Percentiles rank a stretch among this genome's conserved stretches.
These are phyloP conservation scores for Sporothrix globosa DNA, from an alignment of 2,329 filamentous ascomycete species.

Conservation along the genomic window DNA sequence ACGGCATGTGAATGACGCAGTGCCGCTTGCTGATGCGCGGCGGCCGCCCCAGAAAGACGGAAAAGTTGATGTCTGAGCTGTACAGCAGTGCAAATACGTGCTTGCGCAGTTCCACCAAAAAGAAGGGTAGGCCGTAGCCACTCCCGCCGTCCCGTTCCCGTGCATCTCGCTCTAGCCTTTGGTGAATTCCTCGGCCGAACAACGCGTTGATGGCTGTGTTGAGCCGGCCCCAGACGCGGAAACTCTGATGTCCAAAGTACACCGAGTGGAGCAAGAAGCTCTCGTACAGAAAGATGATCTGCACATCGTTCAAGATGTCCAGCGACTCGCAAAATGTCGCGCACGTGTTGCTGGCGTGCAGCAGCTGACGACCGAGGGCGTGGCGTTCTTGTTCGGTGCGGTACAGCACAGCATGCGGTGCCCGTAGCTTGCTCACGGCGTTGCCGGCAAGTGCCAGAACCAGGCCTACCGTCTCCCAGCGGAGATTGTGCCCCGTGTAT, in stretches of 20 bases:
- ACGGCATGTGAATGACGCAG: constrained; percentile 55
- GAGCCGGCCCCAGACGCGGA: constrained; percentile 22
- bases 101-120: constrained; percentile 31
- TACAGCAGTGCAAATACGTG: constrained; percentile 30
- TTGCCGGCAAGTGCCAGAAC: constrained; percentile 29
- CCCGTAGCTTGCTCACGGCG: constrained; percentile 26
- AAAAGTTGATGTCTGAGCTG: constrained; percentile 53
- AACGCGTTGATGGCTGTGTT: constrained; percentile 31
- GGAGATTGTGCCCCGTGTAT: constrained; percentile 26
- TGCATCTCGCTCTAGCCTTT: constrained; percentile 13
- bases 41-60: constrained; percentile 59
- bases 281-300: constrained; percentile 32
- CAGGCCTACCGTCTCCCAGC: constrained; percentile 31
- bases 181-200: constrained; percentile 30
- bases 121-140: constrained; percentile 19
- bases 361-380: constrained; percentile 24
- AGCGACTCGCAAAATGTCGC: constrained; percentile 29
- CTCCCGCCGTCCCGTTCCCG: neutral
- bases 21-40: constrained; percentile 58
- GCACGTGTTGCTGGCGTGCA: constrained; percentile 29
- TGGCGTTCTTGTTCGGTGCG: constrained; percentile 28
- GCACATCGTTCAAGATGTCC: constrained; percentile 30
- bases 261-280: constrained; percentile 29
- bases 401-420: constrained; percentile 22
- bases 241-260: constrained; percentile 32